Percentiles rank a stretch among this genome's conserved stretches.
phyloP scores from a whole-genome alignment of 371 early-diverging fungal genomes.

The Phascolomyces articulosus region DNA sequence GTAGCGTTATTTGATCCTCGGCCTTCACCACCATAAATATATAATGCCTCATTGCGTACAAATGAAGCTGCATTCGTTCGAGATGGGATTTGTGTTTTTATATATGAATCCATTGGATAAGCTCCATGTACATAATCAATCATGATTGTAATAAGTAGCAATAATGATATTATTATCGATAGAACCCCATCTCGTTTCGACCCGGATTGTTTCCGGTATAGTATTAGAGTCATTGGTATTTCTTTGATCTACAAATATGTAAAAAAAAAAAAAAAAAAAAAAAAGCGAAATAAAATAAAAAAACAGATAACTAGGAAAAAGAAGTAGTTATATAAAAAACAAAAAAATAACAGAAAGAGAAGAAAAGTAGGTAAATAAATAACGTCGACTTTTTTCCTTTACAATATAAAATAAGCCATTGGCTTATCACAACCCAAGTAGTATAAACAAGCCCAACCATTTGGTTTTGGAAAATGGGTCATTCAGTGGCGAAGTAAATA shows the following conservation, averaged over 20 bases:
- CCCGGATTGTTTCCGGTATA: neutral
- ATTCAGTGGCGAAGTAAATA: conserved; percentile 1
- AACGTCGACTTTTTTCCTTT: no score
- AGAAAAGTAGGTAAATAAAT: no score
- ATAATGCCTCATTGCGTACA: conserved; percentile 1
- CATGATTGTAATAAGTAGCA: neutral
- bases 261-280: no score
- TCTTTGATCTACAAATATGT: no score
- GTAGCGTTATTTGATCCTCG: neutral
- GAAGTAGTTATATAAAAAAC: no score
- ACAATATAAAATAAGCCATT: no score
- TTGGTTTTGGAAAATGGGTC: neutral
- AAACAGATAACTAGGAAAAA: no score
- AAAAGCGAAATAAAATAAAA: no score
- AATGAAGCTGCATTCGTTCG: conserved; percentile 1
- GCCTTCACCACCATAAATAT: conserved; percentile 5
- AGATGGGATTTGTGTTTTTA: neutral
- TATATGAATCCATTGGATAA: neutral
- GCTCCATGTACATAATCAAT: neutral
- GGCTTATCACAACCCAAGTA: no score
- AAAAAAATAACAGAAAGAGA: no score
- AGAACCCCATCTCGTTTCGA: neutral
- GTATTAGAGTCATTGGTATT: no score
- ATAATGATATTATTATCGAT: neutral
- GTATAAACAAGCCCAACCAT: neutral